Base-by-base conservation (phyloP, 75 land plant genomes). In the Cryptomeria japonica region DNA sequence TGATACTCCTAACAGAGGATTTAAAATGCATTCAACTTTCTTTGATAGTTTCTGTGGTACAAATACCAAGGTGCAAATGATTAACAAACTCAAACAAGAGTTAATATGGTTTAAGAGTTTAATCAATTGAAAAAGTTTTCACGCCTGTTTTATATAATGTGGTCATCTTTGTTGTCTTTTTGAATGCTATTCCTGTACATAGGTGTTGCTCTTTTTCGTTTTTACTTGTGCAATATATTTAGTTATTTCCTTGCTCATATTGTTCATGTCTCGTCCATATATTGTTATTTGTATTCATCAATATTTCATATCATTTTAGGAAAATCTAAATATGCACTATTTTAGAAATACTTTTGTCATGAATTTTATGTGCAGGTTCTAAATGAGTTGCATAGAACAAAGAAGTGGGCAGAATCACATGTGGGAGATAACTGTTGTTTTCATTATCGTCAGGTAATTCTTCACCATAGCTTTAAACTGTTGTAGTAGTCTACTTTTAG, bases 361-460 rank as follows among this genome's bases (percentile, higher is more conserved):
- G 49, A n/a, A 84, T 46, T 78, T 18, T 85, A 36, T 80, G 39
- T 86, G 64, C 89, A 96, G 97, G 90, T 94, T 31, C 53, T 89
- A 19, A 58, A 88, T 53, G 96, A 96, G 90, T 87, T 96, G 72
- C 46, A 90, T 32, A 87, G 73, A 70, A 89, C 92, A 47, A 92
- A 93, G 86, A 77, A 78, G 49, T 95, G 97, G 97, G 91, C 96
- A 80, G 90, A 91, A 87, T 80, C 89, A 58, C 94, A 94, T 86
- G 92, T 93, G 86, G 95, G 95, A 78, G 98, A 96, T 89, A 95
- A 93, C 58, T 92, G 92, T 88, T 94, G 95, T 87, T 96, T 96
- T 88, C 98, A 96, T 84, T 96, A 93, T 87, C 93, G 95, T 11
- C 87, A 93, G 85, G 97, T 95, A 82, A 88, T 91, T 10, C 0